Conservation (phyloP, 176 grass and related monocot species). For the Rhynchospora pubera region DNA sequence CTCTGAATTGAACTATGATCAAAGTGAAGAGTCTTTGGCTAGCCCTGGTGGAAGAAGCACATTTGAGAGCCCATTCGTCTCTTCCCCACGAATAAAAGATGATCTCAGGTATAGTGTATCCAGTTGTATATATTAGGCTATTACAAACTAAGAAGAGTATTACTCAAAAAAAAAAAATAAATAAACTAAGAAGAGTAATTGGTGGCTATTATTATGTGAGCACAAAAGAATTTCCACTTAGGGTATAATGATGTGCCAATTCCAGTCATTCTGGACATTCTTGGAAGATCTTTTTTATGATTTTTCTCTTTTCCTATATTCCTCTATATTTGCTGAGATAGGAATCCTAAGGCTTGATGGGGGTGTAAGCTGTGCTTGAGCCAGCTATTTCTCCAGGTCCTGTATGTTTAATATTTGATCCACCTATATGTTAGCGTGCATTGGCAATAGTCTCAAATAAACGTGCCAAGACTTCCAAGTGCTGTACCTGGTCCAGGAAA, state of each 20-base stretch:
- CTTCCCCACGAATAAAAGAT: conserved; percentile 63
- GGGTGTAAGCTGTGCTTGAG: not conserved
- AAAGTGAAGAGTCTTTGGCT: conserved; percentile 70
- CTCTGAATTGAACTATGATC: conserved; percentile 63
- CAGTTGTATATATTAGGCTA: not conserved
- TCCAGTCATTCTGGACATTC: not conserved
- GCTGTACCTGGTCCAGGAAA: not conserved
- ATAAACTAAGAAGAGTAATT: not conserved
- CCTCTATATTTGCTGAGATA: not conserved
- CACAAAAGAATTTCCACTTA: not conserved
- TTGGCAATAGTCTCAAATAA: not conserved
- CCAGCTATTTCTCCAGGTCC: not conserved
- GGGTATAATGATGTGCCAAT: not conserved
- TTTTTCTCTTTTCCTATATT: not conserved
- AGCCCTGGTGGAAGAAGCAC: conserved; percentile 71
- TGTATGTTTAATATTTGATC: not conserved
- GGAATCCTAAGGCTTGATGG: not conserved
- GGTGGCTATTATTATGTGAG: not conserved
- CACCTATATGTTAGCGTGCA: not conserved
- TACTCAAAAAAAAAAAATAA: no score
- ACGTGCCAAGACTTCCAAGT: not conserved
- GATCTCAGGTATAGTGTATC: conserved; percentile 51
- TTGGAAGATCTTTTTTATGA: not conserved
- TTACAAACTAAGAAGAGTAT: conserved; percentile 3
- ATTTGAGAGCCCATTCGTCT: conserved; percentile 76